Conservation (phyloP, 2,329 filamentous ascomycete genomes). For the Fragosphaeria purpurea region DNA sequence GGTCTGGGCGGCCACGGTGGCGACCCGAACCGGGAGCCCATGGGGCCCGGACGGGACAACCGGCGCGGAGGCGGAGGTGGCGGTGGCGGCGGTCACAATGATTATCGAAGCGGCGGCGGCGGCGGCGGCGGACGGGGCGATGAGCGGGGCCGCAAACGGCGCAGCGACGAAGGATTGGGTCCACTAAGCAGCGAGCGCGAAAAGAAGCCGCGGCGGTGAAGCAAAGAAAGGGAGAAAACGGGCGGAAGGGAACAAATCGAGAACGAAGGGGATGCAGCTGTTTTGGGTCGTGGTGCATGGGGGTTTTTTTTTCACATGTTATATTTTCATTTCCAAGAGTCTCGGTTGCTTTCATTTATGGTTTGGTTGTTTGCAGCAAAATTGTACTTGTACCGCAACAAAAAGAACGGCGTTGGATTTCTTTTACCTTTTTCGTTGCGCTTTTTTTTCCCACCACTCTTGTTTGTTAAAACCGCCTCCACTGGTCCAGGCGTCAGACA, state of each 20-base stretch:
- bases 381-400: neutral
- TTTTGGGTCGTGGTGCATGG: no score
- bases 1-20: neutral
- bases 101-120: slow-evolving; percentile 22
- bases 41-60: slow-evolving; percentile 19
- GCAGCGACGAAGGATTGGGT: slow-evolving; percentile 42
- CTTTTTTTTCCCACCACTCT: neutral
- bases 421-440: neutral
- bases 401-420: neutral
- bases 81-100: slow-evolving; percentile 6
- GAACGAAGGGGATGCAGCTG: no score
- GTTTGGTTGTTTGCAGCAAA: no score
- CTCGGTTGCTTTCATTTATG: no score
- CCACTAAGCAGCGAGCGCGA: slow-evolving; percentile 38
- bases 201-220: slow-evolving; percentile 43
- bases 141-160: slow-evolving; percentile 31
- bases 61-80: slow-evolving; percentile 21
- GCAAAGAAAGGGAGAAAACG: neutral
- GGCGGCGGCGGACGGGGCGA: slow-evolving; percentile 25
- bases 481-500: no score
- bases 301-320: no score
- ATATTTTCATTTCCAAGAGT: no score
- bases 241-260: no score
- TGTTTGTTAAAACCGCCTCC: neutral
- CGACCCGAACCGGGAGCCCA: slow-evolving; percentile 18